Conservation (phyloP, 345 rosid genomes). For the Carallia pectinifolia region DNA sequence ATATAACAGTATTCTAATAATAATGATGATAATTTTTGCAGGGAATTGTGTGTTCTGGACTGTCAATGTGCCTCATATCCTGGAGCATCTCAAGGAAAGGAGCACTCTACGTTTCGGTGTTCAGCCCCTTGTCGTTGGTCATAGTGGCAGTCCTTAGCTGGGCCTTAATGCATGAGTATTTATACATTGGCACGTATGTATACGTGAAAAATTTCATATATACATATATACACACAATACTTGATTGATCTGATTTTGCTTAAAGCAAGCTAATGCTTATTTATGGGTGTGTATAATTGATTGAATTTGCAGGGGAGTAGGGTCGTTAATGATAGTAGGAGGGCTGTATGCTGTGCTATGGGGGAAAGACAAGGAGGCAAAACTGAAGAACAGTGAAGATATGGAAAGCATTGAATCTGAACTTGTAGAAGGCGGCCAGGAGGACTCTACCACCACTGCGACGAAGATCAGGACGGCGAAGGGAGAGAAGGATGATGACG, state of each 20-base stretch:
- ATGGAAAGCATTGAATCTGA: background rate
- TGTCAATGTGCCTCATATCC: slow-evolving; percentile 58
- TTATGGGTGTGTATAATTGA: slow-evolving; percentile 13
- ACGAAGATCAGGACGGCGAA: background rate
- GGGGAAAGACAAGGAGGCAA: slow-evolving; percentile 75
- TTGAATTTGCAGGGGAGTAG: too few relatives aligned
- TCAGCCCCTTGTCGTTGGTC: slow-evolving; percentile 72
- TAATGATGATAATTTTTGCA: slow-evolving; percentile 16
- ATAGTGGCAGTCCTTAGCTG: slow-evolving; percentile 72
- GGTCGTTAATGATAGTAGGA: too few relatives aligned
- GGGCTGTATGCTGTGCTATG: slow-evolving; percentile 82
- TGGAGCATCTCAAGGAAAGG: slow-evolving; percentile 80
- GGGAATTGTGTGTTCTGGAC: slow-evolving; percentile 77
- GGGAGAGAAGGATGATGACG: slow-evolving; percentile 23
- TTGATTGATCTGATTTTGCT: slow-evolving; percentile 49
- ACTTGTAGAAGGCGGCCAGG: too few relatives aligned
- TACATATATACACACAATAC: slow-evolving; percentile 31
- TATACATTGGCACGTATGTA: slow-evolving; percentile 74
- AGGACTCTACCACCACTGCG: background rate
- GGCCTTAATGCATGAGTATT: slow-evolving; percentile 75
- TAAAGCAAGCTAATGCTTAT: too few relatives aligned
- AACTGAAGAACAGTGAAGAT: background rate
- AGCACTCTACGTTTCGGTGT: slow-evolving; percentile 82
- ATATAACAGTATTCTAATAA: too few relatives aligned
- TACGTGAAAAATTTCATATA: background rate